Base-by-base conservation (phyloP, 768 basidiomycete genomes). In the Kwoniella shandongensis region DNA sequence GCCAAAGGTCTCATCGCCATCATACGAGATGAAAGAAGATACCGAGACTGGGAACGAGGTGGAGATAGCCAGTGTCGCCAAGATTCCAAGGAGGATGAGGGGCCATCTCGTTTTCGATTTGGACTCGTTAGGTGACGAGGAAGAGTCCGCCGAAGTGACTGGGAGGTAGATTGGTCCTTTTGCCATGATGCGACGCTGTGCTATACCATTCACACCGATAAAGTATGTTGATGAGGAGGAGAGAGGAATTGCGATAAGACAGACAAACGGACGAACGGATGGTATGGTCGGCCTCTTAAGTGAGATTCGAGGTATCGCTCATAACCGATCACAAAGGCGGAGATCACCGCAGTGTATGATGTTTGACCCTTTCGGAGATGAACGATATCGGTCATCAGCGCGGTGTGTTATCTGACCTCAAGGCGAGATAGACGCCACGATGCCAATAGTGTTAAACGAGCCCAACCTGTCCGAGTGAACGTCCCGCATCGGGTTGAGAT, bases 101-200 rank as follows among this genome's bases (percentile, higher is more conserved):
- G 56, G 50, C 62, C 57, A 63, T 51, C 46, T 36, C 42, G 36
- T 18, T 15, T 41, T 42, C 15, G 54, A 40, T 39, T 42, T 15
- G 22, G 11, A 20, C 29, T 20, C 57, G 29, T 18, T 42, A 51
- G 25, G 52, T 25, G 17, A 26, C 27, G 20, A 25, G 40, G n/a
- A n/a, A n/a, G n/a, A n/a, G 4, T 63, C 62, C 7, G 39, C 17
- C 2, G 46, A 32, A 18, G 57, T 40, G 40, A 44, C 48, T 5
- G 60, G 56, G 2, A 63, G 62, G 35, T 59, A 30, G 44, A 63
- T 55, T 22, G 56, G 51, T 39, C 62, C 62, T 47, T 54, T 53
- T 6, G 52, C 30, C 62, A 59, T 58, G 11, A 5, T 61, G 25
- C 22, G 26, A 44, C 22, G 38, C 17, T 17, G 35, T 36, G 10